Percentiles rank a stretch among this genome's conserved stretches.
Evolutionary conservation across 176 grass and related monocot species (phyloP).

Genomic region (Ananas comosus): DNA sequence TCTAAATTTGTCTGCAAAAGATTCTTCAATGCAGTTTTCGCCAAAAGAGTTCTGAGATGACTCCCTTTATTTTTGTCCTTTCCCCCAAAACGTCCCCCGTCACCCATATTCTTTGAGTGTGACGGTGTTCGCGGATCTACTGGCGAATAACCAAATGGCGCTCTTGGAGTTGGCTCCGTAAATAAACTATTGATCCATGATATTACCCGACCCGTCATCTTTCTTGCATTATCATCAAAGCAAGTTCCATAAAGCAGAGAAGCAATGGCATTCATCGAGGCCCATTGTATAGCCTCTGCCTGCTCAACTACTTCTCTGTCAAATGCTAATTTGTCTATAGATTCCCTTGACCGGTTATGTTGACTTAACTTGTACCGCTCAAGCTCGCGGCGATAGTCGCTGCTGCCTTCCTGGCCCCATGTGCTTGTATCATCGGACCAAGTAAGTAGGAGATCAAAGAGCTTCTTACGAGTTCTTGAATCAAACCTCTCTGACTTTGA

Average conservation of each 20-base stretch:
- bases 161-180: slow-evolving; percentile 53
- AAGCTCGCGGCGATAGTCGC: slow-evolving; percentile 75
- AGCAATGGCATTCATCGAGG: slow-evolving; percentile 86
- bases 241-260: slow-evolving; percentile 91
- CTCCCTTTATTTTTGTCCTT: slow-evolving; percentile 74
- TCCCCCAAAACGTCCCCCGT: slow-evolving; percentile 57
- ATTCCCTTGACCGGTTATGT: slow-evolving; percentile 89
- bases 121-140: slow-evolving; percentile 82
- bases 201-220: slow-evolving; percentile 70
- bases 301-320: slow-evolving; percentile 90
- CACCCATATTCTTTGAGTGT: slow-evolving; percentile 60
- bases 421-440: slow-evolving; percentile 87
- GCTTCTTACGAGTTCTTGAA: slow-evolving; percentile 61
- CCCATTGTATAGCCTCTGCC: slow-evolving; percentile 88
- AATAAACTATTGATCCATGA: slow-evolving; percentile 81
- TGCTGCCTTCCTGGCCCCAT: slow-evolving; percentile 60
- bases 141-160: slow-evolving; percentile 78
- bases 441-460: slow-evolving; percentile 77
- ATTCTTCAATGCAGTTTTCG: slow-evolving; percentile 88
- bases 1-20: slow-evolving; percentile 91
- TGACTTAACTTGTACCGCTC: slow-evolving; percentile 79
- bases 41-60: slow-evolving; percentile 75
- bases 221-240: slow-evolving; percentile 99
- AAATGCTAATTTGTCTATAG: slow-evolving; percentile 87
- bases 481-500: slow-evolving; percentile 81